Base-by-base conservation (phyloP, 306 rosid species). In the Trichosanthes cucumerina region DNA sequence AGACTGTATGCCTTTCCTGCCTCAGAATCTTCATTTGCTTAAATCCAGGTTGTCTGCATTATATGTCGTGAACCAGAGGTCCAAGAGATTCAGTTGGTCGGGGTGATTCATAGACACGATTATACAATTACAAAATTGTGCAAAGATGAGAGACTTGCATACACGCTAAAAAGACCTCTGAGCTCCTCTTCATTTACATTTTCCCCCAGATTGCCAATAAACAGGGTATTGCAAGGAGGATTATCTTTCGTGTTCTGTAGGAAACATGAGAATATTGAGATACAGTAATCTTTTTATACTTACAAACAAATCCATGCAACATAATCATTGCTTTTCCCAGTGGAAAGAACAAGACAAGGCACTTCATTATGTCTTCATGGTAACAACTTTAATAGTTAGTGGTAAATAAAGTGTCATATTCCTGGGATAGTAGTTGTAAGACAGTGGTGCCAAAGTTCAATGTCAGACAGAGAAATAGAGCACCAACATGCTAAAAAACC, bases 1-100 rank as follows among this genome's bases (percentile, higher is more conserved):
- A 96, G 77, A 96, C 99, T 53, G 96, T 96, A 83, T 96, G 99
- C 86, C 99, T 90, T 88, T 96, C 99, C 92, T 96, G 99, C 82
- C 99, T 87, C 85, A 96, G 85, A 85, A 91, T 63, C 91, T 96
- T 96, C 98, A 96, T 96, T 89, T 96, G 99, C 92, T 93, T 96
- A 87, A 92, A 96, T 57, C 99, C 99, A 73, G 94, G 96, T 84
- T 93, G 99, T 84, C 99, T 96, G 90, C 86, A 78, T 66, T 33
- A 85, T 38, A 76, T 74, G 80, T 77, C 56, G 75, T 19, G 70
- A 78, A 78, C 76, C 7, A 86, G 7, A 78, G 36, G 56, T 39
- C 54, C 34, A 44, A 53, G 11, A 73, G 15, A 59, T 65, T 70
- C 26, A 80, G 78, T 66, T 11, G 64, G 79, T 43, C 64, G 33